phyloP scores from a whole-genome alignment of 495 filamentous ascomycete genomes.

The Stereocaulon alpinum region DNA sequence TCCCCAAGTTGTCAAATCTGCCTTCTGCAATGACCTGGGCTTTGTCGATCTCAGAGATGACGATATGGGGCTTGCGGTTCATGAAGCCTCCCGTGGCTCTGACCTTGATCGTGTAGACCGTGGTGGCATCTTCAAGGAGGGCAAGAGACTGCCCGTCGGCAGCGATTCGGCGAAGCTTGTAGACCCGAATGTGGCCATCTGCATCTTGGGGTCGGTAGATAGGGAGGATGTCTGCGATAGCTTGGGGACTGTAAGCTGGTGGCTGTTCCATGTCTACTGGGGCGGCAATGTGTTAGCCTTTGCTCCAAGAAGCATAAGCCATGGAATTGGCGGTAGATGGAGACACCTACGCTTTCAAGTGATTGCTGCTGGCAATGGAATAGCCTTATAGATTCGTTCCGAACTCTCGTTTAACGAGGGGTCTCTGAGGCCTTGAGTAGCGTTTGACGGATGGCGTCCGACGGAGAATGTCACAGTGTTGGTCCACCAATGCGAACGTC shows the following conservation, averaged over 20 bases:
- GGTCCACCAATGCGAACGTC: not conserved
- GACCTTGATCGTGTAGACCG: conserved; percentile 30
- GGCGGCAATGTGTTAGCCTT: not conserved
- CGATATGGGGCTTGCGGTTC: conserved; percentile 18
- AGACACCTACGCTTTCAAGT: not conserved
- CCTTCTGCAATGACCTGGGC: conserved; percentile 37
- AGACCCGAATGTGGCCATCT: conserved; percentile 48
- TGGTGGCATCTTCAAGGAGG: conserved; percentile 31
- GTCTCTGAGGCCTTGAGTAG: not conserved
- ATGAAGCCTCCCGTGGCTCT: conserved; percentile 30
- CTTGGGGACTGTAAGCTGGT: conserved; percentile 72
- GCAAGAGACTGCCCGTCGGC: conserved; percentile 50
- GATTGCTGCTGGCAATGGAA: not conserved
- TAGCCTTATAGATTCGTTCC: not conserved
- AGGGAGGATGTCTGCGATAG: conserved; percentile 19
- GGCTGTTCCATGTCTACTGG: conserved; percentile 68
- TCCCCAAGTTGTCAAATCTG: conserved; percentile 73
- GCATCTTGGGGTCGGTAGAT: conserved; percentile 12
- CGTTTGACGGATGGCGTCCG: not conserved
- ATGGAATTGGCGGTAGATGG: not conserved
- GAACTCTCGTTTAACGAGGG: too few species aligned
- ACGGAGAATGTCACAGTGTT: not conserved
- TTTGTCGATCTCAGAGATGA: conserved; percentile 8
- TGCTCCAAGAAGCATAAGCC: not conserved
- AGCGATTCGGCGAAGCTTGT: conserved; percentile 61